phyloP scores from a whole-genome alignment of 805 yeast species.

The Suhomyces sp. region DNA sequence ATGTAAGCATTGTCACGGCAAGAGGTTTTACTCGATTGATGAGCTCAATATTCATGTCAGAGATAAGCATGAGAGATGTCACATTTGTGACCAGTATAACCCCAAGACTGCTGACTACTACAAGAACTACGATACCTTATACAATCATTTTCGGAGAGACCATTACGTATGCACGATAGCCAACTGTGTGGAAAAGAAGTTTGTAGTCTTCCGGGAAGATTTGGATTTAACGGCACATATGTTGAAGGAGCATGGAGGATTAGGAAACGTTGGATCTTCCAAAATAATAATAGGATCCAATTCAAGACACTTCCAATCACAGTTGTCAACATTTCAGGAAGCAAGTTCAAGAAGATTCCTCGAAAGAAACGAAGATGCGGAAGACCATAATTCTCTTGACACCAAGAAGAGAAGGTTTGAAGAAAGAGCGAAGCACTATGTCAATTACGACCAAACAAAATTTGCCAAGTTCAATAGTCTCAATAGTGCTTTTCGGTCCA shows the following conservation, averaged over 20 bases:
- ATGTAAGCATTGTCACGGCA: constrained; percentile 76
- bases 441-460: constrained; percentile 50
- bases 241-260: constrained; percentile 72
- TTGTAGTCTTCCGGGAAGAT: constrained; percentile 87
- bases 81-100: constrained; percentile 73
- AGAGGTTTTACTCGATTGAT: constrained; percentile 82
- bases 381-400: constrained; percentile 42
- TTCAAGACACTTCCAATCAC: constrained; percentile 51
- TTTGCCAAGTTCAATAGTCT: constrained; percentile 49
- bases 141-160: constrained; percentile 65
- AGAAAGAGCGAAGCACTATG: constrained; percentile 81
- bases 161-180: constrained; percentile 81
- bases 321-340: constrained; percentile 56
- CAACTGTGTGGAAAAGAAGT: constrained; percentile 80
- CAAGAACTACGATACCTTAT: constrained; percentile 70
- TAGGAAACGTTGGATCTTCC: constrained; percentile 44
- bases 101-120: constrained; percentile 67
- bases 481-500: constrained; percentile 49
- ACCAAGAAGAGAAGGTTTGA: constrained; percentile 64
- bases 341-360: constrained; percentile 15
- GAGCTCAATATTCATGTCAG: constrained; percentile 81
- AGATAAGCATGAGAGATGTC: constrained; percentile 83
- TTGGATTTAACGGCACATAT: constrained; percentile 86
- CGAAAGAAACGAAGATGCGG: constrained; percentile 21
- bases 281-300: constrained; percentile 40